Evolutionary conservation across 2,329 filamentous ascomycete genomes (phyloP).

Genomic region (Penicillium digitatum): DNA sequence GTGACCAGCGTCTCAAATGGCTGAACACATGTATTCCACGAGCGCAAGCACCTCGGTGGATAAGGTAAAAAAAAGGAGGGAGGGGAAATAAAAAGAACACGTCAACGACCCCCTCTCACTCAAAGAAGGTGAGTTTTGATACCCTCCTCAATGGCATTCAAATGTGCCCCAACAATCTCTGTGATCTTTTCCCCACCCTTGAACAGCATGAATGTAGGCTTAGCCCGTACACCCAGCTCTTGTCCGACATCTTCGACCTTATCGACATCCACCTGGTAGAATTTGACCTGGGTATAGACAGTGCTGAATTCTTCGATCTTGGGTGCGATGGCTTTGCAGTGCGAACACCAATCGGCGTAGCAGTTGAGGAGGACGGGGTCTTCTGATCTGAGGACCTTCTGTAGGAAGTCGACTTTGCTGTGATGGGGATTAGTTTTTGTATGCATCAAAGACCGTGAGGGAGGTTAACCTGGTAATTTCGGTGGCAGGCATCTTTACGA

Average conservation of each 20-base stretch:
- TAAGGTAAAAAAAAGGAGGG: not conserved
- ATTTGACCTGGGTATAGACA: not conserved
- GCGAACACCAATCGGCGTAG: conserved; percentile 2
- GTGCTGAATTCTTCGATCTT: not conserved
- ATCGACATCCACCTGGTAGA: conserved; percentile 7
- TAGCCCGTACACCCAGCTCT: conserved; percentile 1
- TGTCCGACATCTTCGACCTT: not conserved
- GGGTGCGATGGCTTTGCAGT: conserved; percentile 3
- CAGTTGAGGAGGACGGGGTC: not conserved
- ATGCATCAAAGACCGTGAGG: too few species aligned
- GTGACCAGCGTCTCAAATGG: not conserved
- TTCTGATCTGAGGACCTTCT: not conserved
- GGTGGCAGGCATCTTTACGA: conserved; percentile 3
- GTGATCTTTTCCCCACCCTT: conserved; percentile 1
- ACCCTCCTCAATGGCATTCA: not conserved
- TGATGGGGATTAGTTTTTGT: not conserved
- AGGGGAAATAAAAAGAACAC: not conserved
- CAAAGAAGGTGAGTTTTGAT: not conserved
- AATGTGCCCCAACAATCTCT: conserved; percentile 2
- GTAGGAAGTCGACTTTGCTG: conserved; percentile 2
- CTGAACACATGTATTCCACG: not conserved
- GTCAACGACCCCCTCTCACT: not conserved
- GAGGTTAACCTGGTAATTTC: not conserved
- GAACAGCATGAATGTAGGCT: conserved; percentile 8
- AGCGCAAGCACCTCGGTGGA: not conserved